Base-by-base conservation (phyloP, 2,329 filamentous ascomycete species). In the Aspergillus japonicus region DNA sequence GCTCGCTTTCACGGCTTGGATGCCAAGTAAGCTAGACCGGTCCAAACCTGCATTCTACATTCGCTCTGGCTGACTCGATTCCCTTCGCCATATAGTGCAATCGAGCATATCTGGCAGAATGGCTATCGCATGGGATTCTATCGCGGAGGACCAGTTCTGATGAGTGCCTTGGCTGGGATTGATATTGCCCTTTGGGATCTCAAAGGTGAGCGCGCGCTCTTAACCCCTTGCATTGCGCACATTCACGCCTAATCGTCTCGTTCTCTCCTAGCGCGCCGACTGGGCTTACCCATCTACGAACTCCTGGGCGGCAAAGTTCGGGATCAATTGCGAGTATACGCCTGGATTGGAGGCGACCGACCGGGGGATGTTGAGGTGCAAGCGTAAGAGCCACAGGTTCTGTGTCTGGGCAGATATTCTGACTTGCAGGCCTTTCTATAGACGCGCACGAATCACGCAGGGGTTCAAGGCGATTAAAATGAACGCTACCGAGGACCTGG, bases 121-220 rank as follows among this genome's bases (percentile, higher is more conserved):
- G 47, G 47, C 29, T 92, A 87, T 84, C 82, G 90, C 49, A 78
- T 84, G 42, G 85, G 85, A 0, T 94, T 93, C 73, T 93, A 93
- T 72, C 82, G 90, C 21, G 90, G 90, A 1, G 90, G 90, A 0
- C 88, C 90, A 0, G 89, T 93, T 4, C 88, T 94, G 64, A 92
- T 93, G 89, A 90, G 86, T 62, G 90, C 90, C 0, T 75, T 93
- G 14, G 85, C 89, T 0, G 90, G 90, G 2, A 85, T 93, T 54
- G 90, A 93, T 68, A 93, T 93, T 70, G 89, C 89, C 0, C 76
- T 92, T 0, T 93, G 89, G 89, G 89, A 93, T 75, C 76, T 92
- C n/a, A 92, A 92, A 77, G 85, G 85, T 49, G 23, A 49, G 21
- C 10, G 23, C 14, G 21, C 10, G 23, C 14, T 5, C 19, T 21